Conservation (phyloP, 2,329 filamentous ascomycete genomes). For the Furcasterigmium furcatum region DNA sequence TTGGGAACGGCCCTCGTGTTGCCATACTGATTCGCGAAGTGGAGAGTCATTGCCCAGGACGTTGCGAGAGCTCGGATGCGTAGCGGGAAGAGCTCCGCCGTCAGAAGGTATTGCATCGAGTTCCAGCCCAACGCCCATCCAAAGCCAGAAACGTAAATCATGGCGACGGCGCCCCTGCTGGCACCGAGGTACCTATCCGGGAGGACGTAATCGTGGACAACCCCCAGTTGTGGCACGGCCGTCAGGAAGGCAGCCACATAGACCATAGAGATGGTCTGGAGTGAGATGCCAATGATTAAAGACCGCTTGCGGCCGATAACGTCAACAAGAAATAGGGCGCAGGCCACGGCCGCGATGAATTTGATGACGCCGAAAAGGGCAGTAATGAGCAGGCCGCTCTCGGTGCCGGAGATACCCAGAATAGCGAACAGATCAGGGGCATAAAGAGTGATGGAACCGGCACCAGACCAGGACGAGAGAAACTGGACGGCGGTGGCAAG, state of each 20-base stretch:
- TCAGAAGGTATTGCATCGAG: slow-evolving; percentile 74
- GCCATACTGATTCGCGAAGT: slow-evolving; percentile 77
- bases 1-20: slow-evolving; percentile 72
- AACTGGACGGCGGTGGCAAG: slow-evolving; percentile 67
- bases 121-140: slow-evolving; percentile 75
- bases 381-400: slow-evolving; percentile 69
- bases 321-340: slow-evolving; percentile 76
- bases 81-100: slow-evolving; percentile 74
- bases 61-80: slow-evolving; percentile 69
- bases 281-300: slow-evolving; percentile 55
- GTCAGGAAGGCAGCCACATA: slow-evolving; percentile 62
- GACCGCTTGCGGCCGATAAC: slow-evolving; percentile 72
- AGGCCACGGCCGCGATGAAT: slow-evolving; percentile 61
- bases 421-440: slow-evolving; percentile 70
- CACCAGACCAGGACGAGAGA: slow-evolving; percentile 70
- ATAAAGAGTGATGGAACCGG: slow-evolving; percentile 73
- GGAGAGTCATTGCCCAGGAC: slow-evolving; percentile 71
- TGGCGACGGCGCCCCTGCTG: slow-evolving; percentile 65
- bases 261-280: slow-evolving; percentile 60
- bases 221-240: slow-evolving; percentile 55
- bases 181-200: slow-evolving; percentile 46
- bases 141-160: slow-evolving; percentile 68
- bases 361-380: slow-evolving; percentile 75
- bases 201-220: slow-evolving; percentile 43
- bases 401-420: slow-evolving; percentile 64